These are phyloP conservation scores for Fallopia convolvulus DNA, from an alignment of 148 eudicot species.

Conservation along the genomic window DNA sequence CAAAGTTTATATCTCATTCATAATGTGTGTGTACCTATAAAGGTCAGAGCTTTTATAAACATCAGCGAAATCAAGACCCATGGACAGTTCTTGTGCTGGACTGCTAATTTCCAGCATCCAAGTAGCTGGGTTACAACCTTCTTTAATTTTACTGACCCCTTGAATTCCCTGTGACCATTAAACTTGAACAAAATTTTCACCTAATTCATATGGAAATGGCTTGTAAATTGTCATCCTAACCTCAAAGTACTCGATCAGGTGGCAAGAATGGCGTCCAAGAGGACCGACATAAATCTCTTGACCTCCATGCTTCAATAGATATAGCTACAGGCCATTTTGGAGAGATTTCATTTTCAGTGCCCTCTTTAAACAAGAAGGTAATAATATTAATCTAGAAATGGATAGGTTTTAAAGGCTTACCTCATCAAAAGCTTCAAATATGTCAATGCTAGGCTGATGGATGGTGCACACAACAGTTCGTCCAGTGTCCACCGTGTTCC, in stretches of 20 bases:
- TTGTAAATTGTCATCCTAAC: conserved; percentile 17
- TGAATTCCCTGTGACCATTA: conserved; percentile 29
- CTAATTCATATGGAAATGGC: too few relatives aligned
- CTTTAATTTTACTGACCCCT: conserved; percentile 49
- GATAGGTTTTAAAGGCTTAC: conserved; percentile 15
- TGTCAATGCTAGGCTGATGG: conserved; percentile 83
- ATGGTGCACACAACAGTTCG: conserved; percentile 86
- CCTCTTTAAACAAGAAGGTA: neutral
- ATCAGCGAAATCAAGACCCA: conserved; percentile 58
- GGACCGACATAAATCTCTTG: conserved; percentile 77
- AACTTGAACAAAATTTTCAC: too few relatives aligned
- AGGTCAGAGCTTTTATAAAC: conserved; percentile 48
- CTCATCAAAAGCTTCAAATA: conserved; percentile 64
- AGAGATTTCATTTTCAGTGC: neutral
- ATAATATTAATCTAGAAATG: too few relatives aligned
- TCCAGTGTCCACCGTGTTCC: conserved; percentile 80
- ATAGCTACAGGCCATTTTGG: conserved; percentile 29
- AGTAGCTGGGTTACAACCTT: conserved; percentile 62
- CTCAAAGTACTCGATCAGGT: conserved; percentile 62
- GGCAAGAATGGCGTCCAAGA: conserved; percentile 51
- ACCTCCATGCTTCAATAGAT: conserved; percentile 72
- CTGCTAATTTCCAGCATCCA: conserved; percentile 73
- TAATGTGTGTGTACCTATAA: conserved; percentile 25
- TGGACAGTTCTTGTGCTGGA: conserved; percentile 42
- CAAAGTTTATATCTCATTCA: too few relatives aligned